Evolutionary conservation across 2,329 filamentous ascomycete species (phyloP), one percentile per base, ranked within the genome.

Genomic region (Parastagonospora nodorum): DNA sequence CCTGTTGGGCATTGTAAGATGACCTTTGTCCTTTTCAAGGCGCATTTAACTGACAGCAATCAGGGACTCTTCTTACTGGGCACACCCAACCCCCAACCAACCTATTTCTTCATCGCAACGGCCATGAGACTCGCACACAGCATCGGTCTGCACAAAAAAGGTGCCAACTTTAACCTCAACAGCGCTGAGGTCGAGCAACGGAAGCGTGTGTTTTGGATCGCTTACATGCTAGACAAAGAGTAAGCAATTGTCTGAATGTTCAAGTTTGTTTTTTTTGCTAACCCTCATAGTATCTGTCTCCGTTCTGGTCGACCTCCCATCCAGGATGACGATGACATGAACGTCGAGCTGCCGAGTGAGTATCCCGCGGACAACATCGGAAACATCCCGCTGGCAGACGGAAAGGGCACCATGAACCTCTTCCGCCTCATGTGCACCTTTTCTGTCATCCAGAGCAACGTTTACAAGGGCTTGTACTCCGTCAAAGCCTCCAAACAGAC

Each of bases 341-440:
- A 97, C 64, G 92, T 97, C 11, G 93, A 97, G 39, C 81, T 99
- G 37, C 94, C 94, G 0, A 93, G 92, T 59, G 90, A 92, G 53
- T 88, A 97, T 52, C 94, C 94, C 0, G 84, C 84, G 3, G 94
- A 99, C 69, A 94, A 95, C 57, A 91, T 97, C 55, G 94, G 94
- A 53, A 96, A 96, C 68, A 95, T 99, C 36, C 91, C 92, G 4
- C 78, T 97, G 33, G 87, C 89, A 4, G 90, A 96, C 62, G 91
- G 92, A 16, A 93, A 91, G 71, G 87, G 89, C 49, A 97, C 96
- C 69, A 88, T 97, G 81, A 99, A 99, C 67, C 79, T 99, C 10
- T 99, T 99, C 79, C 84, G 92, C 29, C 82, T 92, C 33, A 92
- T 97, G 86, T 96, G 91, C 70, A 89, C 92, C 63, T 92, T 99